Evolutionary conservation across 495 filamentous ascomycete species (phyloP), one percentile per base, ranked within the genome.

Genomic region (Penicillium coprophilum): DNA sequence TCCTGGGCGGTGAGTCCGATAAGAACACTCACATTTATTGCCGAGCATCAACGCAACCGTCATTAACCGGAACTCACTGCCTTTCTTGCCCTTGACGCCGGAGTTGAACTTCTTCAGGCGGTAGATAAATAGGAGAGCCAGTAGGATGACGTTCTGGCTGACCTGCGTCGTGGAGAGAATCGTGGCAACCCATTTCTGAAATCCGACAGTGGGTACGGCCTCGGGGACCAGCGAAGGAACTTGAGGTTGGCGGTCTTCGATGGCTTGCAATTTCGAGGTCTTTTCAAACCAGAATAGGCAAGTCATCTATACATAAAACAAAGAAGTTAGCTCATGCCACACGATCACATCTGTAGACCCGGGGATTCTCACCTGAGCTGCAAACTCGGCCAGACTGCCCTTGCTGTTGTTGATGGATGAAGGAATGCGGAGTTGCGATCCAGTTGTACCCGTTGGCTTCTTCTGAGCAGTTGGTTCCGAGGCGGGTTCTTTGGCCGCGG

Each of bases 231-330:
- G 80, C 13, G 38, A 80, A 73, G 23, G 74, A 60, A 38, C 74
- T 64, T 19, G 78, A 67, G 74, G 68, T n/a, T 73, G 73, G 13
- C 83, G 77, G 20, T 88, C 82, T 68, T 93, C 89, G 44, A 94
- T 87, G 48, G 78, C 73, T 55, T 85, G 82, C 15, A 97, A 75
- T 40, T 87, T 87, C 17, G 86, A 77, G 7, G 87, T 86, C n/a
- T 86, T 87, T 69, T 97, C 95, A 65, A 97, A 99, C 95, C 95
- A 99, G 76, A 99, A 97, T 28, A 99, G 79, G 63, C 93, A 96
- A 1, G 94, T 96, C 72, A 97, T 88, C 88, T 97, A 60, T 8
- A 34, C 32, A 48, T 1, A 8, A 10, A 4, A 47, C 30, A 4
- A 15, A 20, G 15, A 49, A n/a, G 52, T 57, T 45, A 61, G 55